phyloP scores from a whole-genome alignment of 768 basidiomycete genomes.

The Myochromella boudieri region DNA sequence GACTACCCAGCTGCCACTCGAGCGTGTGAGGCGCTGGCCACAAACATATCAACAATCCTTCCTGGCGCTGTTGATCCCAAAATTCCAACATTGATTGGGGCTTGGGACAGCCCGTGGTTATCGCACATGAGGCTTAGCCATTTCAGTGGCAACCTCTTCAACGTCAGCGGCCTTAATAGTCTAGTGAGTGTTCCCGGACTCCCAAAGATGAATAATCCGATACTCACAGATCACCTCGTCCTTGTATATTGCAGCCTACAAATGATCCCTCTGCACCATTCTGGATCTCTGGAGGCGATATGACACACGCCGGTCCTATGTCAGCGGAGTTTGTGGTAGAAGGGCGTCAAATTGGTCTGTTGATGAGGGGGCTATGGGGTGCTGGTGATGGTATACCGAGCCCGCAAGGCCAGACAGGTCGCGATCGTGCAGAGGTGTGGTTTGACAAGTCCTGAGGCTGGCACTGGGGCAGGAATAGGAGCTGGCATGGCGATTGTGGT shows the following conservation, averaged over 20 bases:
- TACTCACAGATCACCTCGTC: not conserved
- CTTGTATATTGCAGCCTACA: conserved; percentile 5
- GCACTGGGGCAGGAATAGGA: too few relatives aligned
- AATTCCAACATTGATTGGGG: conserved; percentile 10
- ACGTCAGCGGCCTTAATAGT: not conserved
- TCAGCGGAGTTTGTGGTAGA: conserved; percentile 2
- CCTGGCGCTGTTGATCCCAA: conserved; percentile 5
- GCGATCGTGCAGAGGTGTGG: conserved; percentile 5
- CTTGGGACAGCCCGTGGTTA: conserved; percentile 6
- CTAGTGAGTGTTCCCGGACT: not conserved
- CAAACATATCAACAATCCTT: conserved; percentile 11
- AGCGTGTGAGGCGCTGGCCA: conserved; percentile 5
- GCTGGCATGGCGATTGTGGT: too few relatives aligned
- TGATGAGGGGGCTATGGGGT: conserved; percentile 13
- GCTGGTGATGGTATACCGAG: conserved; percentile 9
- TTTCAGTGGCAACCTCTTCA: conserved; percentile 2
- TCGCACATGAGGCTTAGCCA: conserved; percentile 1
- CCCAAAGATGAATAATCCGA: not conserved
- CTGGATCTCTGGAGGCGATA: conserved; percentile 7
- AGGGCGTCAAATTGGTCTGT: conserved; percentile 3
- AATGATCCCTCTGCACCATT: conserved; percentile 14
- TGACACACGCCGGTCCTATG: not conserved
- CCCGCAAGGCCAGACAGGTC: conserved; percentile 12
- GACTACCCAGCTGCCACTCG: not conserved
- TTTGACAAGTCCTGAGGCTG: not conserved